These are phyloP conservation scores for Achaetomiella virescens DNA, from an alignment of 495 filamentous ascomycete genomes.

Conservation along the genomic window DNA sequence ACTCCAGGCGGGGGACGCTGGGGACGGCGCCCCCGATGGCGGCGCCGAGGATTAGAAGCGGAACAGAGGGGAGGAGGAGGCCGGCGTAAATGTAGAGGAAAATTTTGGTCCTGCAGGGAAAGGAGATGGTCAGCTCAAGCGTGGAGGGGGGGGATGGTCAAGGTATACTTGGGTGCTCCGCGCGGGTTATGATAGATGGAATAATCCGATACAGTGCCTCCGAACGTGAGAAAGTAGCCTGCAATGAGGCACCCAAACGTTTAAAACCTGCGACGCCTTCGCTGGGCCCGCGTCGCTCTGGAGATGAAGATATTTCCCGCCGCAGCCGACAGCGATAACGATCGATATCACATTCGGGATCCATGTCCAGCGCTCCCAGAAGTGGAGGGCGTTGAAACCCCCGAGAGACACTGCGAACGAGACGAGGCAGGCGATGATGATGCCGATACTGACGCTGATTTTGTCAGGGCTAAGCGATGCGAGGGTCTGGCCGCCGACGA, in stretches of 20 bases:
- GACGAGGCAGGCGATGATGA: conserved; percentile 45
- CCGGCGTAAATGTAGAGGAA: conserved; percentile 39
- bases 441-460: conserved; percentile 43
- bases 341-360: conserved; percentile 48
- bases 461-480: conserved; percentile 40
- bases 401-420: conserved; percentile 44
- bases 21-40: conserved; percentile 44
- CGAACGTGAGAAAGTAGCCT: conserved; percentile 40
- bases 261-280: conserved; percentile 24
- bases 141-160: not conserved
- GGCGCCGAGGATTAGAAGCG: conserved; percentile 47
- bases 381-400: conserved; percentile 47
- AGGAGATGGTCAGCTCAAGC: not conserved
- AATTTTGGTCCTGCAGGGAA: conserved; percentile 24
- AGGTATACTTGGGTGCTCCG: conserved; percentile 27
- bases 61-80: conserved; percentile 41
- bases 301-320: conserved; percentile 38
- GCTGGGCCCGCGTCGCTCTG: conserved; percentile 27
- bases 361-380: conserved; percentile 52
- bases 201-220: conserved; percentile 38
- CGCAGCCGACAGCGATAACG: conserved; percentile 44
- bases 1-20: conserved; percentile 32
- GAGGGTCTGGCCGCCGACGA: conserved; percentile 40
- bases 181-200: conserved; percentile 38
- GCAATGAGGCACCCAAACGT: conserved; percentile 35